phyloP scores from a whole-genome alignment of 768 basidiomycete genomes.

The Phlebiopsis gigantea region DNA sequence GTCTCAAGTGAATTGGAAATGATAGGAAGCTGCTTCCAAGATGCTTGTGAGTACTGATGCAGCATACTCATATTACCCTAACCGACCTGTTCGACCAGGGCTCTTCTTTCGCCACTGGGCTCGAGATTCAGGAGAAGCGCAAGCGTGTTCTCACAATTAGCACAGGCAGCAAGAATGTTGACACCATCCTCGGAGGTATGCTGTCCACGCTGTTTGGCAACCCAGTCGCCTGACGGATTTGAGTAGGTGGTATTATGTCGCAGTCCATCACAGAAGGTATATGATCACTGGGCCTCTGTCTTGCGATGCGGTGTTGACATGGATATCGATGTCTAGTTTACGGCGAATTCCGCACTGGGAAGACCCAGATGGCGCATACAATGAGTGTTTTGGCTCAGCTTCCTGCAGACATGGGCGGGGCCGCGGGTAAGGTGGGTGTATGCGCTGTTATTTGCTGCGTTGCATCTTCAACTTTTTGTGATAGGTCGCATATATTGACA shows the following conservation, averaged over 20 bases:
- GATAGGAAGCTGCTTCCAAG: constrained; percentile 85
- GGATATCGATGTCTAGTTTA: constrained; percentile 52
- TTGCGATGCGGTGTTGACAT: background rate
- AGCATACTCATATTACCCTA: background rate
- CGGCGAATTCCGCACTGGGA: constrained; percentile 94
- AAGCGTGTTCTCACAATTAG: constrained; percentile 79
- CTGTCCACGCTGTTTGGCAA: background rate
- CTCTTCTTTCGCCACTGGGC: constrained; percentile 85
- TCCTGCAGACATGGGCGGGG: constrained; percentile 86
- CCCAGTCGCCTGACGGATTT: background rate
- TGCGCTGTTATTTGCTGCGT: background rate
- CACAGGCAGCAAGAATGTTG: constrained; percentile 90
- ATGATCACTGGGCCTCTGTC: too few species aligned
- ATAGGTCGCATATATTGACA: constrained; percentile 89
- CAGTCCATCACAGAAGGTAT: constrained; percentile 91
- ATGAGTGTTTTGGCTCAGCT: constrained; percentile 90
- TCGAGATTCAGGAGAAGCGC: constrained; percentile 84
- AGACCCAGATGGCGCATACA: constrained; percentile 94
- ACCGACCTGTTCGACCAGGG: constrained; percentile 43
- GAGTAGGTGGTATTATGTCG: constrained; percentile 75
- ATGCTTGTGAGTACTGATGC: constrained; percentile 51
- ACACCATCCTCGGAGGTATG: constrained; percentile 81
- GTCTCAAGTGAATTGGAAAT: background rate
- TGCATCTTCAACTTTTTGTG: background rate
- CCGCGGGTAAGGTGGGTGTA: constrained; percentile 68